A percentile compares a stretch with the other conserved stretches of the same genome.
Conservation (phyloP, 257 asterid genomes). For the Ballota nigra region DNA sequence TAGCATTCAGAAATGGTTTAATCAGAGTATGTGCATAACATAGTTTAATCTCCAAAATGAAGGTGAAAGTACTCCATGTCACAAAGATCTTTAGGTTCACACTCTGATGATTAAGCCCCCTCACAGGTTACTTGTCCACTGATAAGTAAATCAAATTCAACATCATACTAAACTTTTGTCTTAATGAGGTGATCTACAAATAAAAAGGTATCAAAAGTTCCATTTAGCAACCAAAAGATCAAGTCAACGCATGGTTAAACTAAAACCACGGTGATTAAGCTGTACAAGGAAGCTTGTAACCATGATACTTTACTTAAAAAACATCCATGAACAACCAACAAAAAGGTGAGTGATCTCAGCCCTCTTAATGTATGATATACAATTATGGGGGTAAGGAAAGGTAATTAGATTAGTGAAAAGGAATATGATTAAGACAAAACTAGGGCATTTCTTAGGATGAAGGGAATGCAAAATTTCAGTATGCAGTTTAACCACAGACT, state of each 20-base stretch:
- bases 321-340: not conserved
- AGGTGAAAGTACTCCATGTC: not conserved
- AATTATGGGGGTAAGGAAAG: not conserved
- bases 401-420: not conserved
- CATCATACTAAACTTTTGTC: not conserved
- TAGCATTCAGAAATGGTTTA: slow-evolving; percentile 4
- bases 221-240: not conserved
- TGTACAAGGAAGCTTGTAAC: not conserved
- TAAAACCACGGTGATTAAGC: not conserved
- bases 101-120: not conserved
- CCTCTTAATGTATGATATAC: not conserved
- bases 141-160: not conserved
- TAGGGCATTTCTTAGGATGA: not conserved
- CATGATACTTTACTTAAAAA: not conserved
- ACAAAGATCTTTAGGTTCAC: not conserved
- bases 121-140: not conserved
- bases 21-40: not conserved
- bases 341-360: not conserved
- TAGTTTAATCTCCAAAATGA: not conserved
- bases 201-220: not conserved
- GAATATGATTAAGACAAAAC: not conserved
- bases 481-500: not conserved
- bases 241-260: not conserved
- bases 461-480: not conserved
- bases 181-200: not conserved